Base-by-base conservation (phyloP, 495 filamentous ascomycete genomes). In the Hypoxylon intermedium region DNA sequence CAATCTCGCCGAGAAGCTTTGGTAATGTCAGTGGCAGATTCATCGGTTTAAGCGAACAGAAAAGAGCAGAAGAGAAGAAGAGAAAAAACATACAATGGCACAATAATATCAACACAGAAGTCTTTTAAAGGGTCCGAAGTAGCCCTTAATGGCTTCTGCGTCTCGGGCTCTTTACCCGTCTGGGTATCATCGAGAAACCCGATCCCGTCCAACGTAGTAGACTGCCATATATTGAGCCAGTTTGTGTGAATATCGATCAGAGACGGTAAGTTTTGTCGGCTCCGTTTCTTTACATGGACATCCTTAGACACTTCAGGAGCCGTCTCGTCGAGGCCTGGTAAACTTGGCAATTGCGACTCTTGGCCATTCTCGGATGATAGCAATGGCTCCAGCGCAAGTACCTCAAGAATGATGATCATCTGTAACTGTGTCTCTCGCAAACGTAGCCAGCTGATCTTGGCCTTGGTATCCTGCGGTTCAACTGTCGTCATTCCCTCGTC, bases 151-250 rank as follows among this genome's bases (percentile, higher is more conserved):
- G 70, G 42, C 15, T 58, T 69, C 45, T 71, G 67, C 6, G 58
- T 65, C 7, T 73, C 72, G 2, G 67, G 40, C 16, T 72, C 73
- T 18, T 67, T 56, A 4, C 59, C 54, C 2, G 54, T 26, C 42
- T 79, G 73, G 9, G 79, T 72, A 59, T 87, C 83, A 31, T 83
- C 80, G 26, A 80, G 69, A 20, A 77, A 77, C 40, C 82, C 84
- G 36, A 74, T 62, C 34, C 79, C 77, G 20, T 85, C 85, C 5
- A 79, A 71, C 9, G 83, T 81, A 46, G 89, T 84, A n/a, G 92
- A 91, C 67, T 97, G 92, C 95, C 95, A 98, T 33, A 98, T 98
- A 69, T 92, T 95, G 18, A 98, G 79, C 28, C 92, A 85, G 70
- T 98, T 95, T 9, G 96, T 83, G 44, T 96, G 86, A 3, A 96